Evolutionary conservation across 2,329 filamentous ascomycete species (phyloP), one percentile per base, ranked within the genome.

Genomic region (Penicillium sp.): DNA sequence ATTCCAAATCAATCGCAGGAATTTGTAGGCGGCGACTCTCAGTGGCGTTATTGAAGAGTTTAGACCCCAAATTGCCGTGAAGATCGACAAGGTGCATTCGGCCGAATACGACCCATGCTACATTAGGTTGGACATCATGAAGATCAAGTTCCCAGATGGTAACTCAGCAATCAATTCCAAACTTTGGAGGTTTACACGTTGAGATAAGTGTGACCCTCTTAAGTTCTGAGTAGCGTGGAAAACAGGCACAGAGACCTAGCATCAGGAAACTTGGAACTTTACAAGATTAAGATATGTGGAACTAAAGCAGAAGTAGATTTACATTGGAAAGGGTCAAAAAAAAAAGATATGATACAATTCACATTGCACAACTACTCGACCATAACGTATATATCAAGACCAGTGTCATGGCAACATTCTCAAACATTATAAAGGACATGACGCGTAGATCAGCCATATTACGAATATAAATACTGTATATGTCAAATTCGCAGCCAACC

Each of bases 401-500:
- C 16, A 55, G 26, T 37, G 31, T 55, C 50, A 60, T 62, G 49
- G 39, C 47, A 59, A 55, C 54, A 46, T 61, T 54, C 42, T 55
- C 45, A 55, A 59, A 55, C 51, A 61, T 57, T 55, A 62, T 50
- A 23, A 47, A 31, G 44, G 55, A 60, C 55, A 58, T 59, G 55
- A 61, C 53, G 54, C 31, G 27, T 52, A 59, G 54, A 62, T 62
- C 58, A 57, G 61, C 58, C 55, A 59, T 42, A 59, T 61, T 59
- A 61, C 44, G 52, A 62, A 57, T 61, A 61, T 19, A 51, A 55
- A 33, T 42, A 45, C 21, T 47, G 29, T 21, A 55, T 23, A 31
- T 19, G 14, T 45, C 26, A 35, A 46, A 9, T 48, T 11, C 21
- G n/a, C 27, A 33, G 26, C 21, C 23, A 25, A 26, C 19, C 31